These are phyloP conservation scores for Cystofilobasidium bisporidii DNA, from an alignment of 768 basidiomycete species.

Conservation along the genomic window DNA sequence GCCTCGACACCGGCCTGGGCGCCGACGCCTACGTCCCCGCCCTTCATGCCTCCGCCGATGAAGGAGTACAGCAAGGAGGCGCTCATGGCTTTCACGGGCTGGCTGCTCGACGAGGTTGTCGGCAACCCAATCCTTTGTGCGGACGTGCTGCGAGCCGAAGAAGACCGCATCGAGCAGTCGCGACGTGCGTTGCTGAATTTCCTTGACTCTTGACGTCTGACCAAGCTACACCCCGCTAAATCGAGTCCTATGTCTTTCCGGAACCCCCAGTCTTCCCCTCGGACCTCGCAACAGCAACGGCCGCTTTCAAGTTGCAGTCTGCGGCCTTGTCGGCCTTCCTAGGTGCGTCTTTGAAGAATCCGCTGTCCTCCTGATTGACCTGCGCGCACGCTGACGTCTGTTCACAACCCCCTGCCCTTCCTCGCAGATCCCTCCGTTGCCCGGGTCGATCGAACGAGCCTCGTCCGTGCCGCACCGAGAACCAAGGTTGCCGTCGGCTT, in stretches of 20 bases:
- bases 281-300: neutral
- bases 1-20: constrained; percentile 46
- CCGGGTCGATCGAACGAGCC: constrained; percentile 10
- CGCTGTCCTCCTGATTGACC: neutral
- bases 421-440: constrained; percentile 37
- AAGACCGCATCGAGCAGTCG: neutral
- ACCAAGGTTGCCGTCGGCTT: constrained; percentile 61
- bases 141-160: constrained; percentile 46
- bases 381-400: constrained; percentile 5
- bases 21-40: constrained; percentile 77
- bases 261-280: neutral
- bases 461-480: constrained; percentile 41
- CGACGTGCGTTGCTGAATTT: neutral
- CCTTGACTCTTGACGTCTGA: no score
- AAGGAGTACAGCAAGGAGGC: constrained; percentile 58
- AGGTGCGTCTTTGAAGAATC: no score
- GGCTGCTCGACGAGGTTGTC: constrained; percentile 58
- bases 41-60: constrained; percentile 50
- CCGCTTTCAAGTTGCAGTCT: neutral
- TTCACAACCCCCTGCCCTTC: no score
- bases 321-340: constrained; percentile 15
- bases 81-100: constrained; percentile 57
- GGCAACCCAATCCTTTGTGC: constrained; percentile 63
- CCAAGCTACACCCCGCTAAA: no score
- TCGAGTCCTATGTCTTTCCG: neutral